These are phyloP conservation scores for Xerocomellus intermedius DNA, from an alignment of 768 basidiomycete species.

Conservation along the genomic window DNA sequence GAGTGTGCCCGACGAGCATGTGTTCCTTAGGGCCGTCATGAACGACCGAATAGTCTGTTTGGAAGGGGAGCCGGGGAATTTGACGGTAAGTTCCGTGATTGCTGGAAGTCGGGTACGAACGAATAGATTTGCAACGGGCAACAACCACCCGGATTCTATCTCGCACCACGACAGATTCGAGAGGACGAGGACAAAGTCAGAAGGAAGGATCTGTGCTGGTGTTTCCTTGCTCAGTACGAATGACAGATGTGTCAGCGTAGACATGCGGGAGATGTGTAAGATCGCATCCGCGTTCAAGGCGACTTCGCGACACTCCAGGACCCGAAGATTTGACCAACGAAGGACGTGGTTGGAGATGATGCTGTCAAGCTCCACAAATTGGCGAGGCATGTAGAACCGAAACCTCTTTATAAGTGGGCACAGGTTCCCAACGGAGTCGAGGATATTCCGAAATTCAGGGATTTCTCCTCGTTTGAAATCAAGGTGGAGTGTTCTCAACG, in stretches of 20 bases:
- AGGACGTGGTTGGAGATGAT: not conserved
- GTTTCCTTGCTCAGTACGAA: not conserved
- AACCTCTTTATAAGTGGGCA: not conserved
- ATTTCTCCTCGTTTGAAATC: not conserved
- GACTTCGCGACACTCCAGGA: not conserved
- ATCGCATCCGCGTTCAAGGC: not conserved
- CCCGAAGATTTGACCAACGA: not conserved
- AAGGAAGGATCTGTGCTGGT: not conserved
- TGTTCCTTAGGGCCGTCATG: not conserved
- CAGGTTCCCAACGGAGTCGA: not conserved
- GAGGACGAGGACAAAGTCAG: not conserved
- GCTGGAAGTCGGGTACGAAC: not conserved
- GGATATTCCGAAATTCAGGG: not conserved
- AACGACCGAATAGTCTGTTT: slow-evolving; percentile 1
- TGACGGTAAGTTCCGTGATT: not conserved
- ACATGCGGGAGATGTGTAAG: not conserved
- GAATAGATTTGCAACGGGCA: not conserved
- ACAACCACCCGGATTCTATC: not conserved
- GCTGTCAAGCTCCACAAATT: not conserved
- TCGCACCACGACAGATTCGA: not conserved
- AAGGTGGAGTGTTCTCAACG: not conserved
- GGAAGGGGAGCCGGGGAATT: not conserved
- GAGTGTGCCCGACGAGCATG: not conserved
- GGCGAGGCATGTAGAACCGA: not conserved
- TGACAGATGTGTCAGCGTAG: not conserved